Base-by-base conservation (phyloP, 202 grass and related monocot species). In the Musa balbisiana region DNA sequence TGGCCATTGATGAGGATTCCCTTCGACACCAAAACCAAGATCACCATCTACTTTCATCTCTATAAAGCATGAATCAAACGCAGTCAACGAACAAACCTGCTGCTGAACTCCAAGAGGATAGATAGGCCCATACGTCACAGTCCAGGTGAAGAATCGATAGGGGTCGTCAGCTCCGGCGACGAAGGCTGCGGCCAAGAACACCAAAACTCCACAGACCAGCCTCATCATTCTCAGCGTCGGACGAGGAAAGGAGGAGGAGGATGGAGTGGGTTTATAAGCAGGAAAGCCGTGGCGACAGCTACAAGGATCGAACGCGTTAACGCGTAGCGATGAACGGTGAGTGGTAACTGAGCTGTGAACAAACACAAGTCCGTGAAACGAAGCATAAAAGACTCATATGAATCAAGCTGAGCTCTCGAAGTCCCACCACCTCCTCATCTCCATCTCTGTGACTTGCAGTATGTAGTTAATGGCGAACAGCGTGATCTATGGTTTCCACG, bases 1-100 rank as follows among this genome's bases (percentile, higher is more conserved):
- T 85, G 87, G 0, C 95, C 95, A 78, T 99, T 95, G 83, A 99
- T 95, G 23, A 99, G 78, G 79, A 99, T 99, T 26, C 95, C 95
- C 95, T 90, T 26, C 62, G 74, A 80, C 43, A 73, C 68, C 23
- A 63, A 33, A 10, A 67, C 49, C 52, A 52, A 10, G 17, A 71
- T 10, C 17, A 24, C 33, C 33, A 70, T 20, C 1, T 16, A 2
- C 9, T n/a, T 2, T 69, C 51, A 59, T 56, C 17, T 25, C 51
- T 3, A 72, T 60, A 29, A 22, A 73, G 53, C 10, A 17, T 49
- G 10, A 13, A 51, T 49, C 55, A 43, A 51, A 27, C 78, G 53
- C 17, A 27, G 8, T 6, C 17, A 69, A n/a, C 13, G 22, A 1
- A 27, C 60, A 23, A 74, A 86, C 84, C 84, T 87, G 85, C 73